Conservation (phyloP, 306 rosid species). For the Dryas alaskensis region DNA sequence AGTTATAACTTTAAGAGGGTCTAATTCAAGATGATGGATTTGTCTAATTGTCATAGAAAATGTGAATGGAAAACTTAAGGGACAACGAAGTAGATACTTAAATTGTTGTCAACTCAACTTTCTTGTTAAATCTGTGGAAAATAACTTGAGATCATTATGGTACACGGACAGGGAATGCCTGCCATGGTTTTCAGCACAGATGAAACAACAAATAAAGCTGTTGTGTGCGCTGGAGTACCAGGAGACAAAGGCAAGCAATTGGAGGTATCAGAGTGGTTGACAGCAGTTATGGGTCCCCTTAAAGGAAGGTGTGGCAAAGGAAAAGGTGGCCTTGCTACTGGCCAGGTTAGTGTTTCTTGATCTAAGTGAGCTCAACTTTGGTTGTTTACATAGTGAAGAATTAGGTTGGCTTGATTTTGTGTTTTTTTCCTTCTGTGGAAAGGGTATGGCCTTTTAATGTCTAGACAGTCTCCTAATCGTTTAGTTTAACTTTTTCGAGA, state of each 20-base stretch:
- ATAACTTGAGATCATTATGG: conserved; percentile 26
- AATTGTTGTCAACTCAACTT: background rate
- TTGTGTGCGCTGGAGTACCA: conserved; percentile 96
- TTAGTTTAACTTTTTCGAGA: background rate
- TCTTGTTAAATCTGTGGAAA: conserved; percentile 13
- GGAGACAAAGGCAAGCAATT: conserved; percentile 49
- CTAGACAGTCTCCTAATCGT: background rate
- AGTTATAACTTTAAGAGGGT: no score
- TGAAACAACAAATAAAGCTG: conserved; percentile 75
- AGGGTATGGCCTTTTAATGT: no score
- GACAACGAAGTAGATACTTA: background rate
- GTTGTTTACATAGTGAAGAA: no score
- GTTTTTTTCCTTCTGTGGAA: background rate
- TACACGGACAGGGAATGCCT: conserved; percentile 66
- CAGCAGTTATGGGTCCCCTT: conserved; percentile 69
- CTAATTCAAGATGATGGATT: background rate
- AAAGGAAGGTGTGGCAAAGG: conserved; percentile 94
- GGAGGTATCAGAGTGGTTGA: conserved; percentile 91
- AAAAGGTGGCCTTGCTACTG: conserved; percentile 90
- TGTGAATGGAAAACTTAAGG: background rate
- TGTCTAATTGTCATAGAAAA: background rate
- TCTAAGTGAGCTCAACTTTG: background rate
- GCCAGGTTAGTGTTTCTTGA: conserved; percentile 68
- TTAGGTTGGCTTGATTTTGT: no score
- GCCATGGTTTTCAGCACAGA: conserved; percentile 93